phyloP scores from a whole-genome alignment of 2,329 filamentous ascomycete genomes.

The Leptoxyphium fumago region DNA sequence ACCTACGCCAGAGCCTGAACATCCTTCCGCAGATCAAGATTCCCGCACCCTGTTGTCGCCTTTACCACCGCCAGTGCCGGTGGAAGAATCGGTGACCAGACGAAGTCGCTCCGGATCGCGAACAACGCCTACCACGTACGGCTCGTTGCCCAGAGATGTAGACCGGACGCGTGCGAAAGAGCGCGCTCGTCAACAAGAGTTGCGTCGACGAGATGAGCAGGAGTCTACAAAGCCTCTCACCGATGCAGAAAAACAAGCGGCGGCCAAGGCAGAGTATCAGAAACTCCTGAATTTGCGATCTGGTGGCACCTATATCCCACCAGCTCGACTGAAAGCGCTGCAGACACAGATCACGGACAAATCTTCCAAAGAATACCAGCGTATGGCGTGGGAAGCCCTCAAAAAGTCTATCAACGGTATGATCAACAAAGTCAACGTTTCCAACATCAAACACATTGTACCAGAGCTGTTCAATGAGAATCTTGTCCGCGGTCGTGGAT shows the following conservation, averaged over 20 bases:
- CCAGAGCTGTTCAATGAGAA: slow-evolving; percentile 95
- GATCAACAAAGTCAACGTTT: slow-evolving; percentile 98
- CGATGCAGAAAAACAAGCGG: slow-evolving; percentile 74
- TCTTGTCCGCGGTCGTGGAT: slow-evolving; percentile 71
- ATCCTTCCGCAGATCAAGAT: background rate
- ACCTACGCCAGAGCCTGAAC: slow-evolving; percentile 13
- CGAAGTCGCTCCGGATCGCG: slow-evolving; percentile 18
- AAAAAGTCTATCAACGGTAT: slow-evolving; percentile 98
- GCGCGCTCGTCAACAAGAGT: slow-evolving; percentile 36
- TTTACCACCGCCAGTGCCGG: slow-evolving; percentile 22
- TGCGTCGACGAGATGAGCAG: slow-evolving; percentile 27
- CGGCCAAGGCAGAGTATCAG: slow-evolving; percentile 84
- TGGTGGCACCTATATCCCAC: slow-evolving; percentile 91
- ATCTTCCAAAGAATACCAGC: slow-evolving; percentile 89
- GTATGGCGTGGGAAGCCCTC: slow-evolving; percentile 96
- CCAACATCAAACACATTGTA: slow-evolving; percentile 95
- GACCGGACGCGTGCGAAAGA: slow-evolving; percentile 37
- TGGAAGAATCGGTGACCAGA: slow-evolving; percentile 18
- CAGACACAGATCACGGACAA: slow-evolving; percentile 97
- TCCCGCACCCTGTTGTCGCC: slow-evolving; percentile 19
- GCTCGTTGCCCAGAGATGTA: slow-evolving; percentile 32
- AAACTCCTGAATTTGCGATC: slow-evolving; percentile 85
- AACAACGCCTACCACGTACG: slow-evolving; percentile 18
- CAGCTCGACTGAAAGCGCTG: slow-evolving; percentile 73
- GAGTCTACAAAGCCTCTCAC: slow-evolving; percentile 38